Evolutionary conservation across 1,139 yeast species (phyloP).

Genomic region (Neolecta irregularis): DNA sequence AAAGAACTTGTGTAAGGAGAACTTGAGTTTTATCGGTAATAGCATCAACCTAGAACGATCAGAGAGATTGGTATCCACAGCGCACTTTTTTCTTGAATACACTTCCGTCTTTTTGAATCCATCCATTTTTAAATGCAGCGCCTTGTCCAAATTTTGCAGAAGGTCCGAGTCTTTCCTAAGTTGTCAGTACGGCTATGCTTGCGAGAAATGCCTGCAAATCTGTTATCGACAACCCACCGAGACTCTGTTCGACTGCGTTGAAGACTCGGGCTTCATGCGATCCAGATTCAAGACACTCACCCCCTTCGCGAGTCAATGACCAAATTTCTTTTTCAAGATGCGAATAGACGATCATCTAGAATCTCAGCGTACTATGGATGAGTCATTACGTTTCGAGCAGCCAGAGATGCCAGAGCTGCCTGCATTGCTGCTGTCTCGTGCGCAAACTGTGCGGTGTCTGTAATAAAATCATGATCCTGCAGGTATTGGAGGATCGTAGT

Average conservation of each 20-base stretch:
- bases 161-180: neutral
- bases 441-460: too few relatives aligned
- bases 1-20: slow-evolving; percentile 43
- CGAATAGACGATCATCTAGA: slow-evolving; percentile 58
- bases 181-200: neutral
- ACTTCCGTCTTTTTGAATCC: slow-evolving; percentile 84
- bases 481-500: too few relatives aligned
- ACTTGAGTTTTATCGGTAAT: slow-evolving; percentile 52
- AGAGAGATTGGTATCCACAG: neutral
- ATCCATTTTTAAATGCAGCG: slow-evolving; percentile 93
- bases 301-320: slow-evolving; percentile 67
- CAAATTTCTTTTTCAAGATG: slow-evolving; percentile 63
- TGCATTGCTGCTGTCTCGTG: too few relatives aligned
- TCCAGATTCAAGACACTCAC: slow-evolving; percentile 61
- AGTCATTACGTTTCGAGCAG: too few relatives aligned
- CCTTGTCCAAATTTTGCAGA: slow-evolving; percentile 85
- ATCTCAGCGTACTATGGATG: too few relatives aligned
- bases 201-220: slow-evolving; percentile 43
- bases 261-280: slow-evolving; percentile 81
- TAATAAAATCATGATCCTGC: too few relatives aligned
- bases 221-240: slow-evolving; percentile 67
- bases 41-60: slow-evolving; percentile 24
- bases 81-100: slow-evolving; percentile 41
- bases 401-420: too few relatives aligned
- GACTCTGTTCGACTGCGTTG: slow-evolving; percentile 53